A percentile compares a stretch with the other conserved stretches of the same genome.
These are phyloP conservation scores for Phytophthora pinifolia DNA, from an alignment of 352 stramenopile species.

Conservation along the genomic window DNA sequence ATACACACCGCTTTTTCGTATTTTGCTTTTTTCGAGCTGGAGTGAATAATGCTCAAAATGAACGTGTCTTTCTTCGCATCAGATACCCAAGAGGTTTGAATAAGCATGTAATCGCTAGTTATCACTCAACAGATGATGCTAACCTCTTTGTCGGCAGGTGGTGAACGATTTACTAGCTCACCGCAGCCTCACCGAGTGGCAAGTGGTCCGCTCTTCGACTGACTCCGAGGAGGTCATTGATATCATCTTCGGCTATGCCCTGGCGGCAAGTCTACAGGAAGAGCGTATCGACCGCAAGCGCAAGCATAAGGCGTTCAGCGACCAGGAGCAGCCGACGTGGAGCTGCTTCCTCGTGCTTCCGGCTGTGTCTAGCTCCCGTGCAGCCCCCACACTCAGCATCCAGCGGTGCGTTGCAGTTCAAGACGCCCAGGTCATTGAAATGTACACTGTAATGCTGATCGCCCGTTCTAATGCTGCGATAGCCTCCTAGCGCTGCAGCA, in stretches of 20 bases:
- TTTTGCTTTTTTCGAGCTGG: constrained; percentile 11
- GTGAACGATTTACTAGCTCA: constrained; percentile 44
- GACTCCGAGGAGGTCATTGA: constrained; percentile 24
- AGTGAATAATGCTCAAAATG: constrained; percentile 4
- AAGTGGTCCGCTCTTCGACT: constrained; percentile 23
- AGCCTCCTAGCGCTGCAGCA: constrained; percentile 44
- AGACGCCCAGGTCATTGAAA: neutral
- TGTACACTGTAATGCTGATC: neutral
- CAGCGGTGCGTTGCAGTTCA: constrained; percentile 29
- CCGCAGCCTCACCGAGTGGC: constrained; percentile 38
- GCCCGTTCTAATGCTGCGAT: no score
- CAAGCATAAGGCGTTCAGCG: constrained; percentile 24
- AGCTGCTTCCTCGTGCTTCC: constrained; percentile 45
- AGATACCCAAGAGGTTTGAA: constrained; percentile 26
- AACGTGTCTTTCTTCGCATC: constrained; percentile 10
- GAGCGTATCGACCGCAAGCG: constrained; percentile 43
- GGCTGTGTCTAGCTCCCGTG: constrained; percentile 13
- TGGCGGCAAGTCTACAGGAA: constrained; percentile 34
- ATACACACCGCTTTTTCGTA: no score
- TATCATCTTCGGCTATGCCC: constrained; percentile 36
- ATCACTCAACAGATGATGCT: neutral
- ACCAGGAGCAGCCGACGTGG: constrained; percentile 14
- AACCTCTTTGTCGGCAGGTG: constrained; percentile 26
- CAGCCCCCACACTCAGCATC: constrained; percentile 32
- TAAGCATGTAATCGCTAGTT: neutral